These are phyloP conservation scores for Trichoderma sp. DNA, from an alignment of 2,329 filamentous ascomycete species.

Conservation along the genomic window DNA sequence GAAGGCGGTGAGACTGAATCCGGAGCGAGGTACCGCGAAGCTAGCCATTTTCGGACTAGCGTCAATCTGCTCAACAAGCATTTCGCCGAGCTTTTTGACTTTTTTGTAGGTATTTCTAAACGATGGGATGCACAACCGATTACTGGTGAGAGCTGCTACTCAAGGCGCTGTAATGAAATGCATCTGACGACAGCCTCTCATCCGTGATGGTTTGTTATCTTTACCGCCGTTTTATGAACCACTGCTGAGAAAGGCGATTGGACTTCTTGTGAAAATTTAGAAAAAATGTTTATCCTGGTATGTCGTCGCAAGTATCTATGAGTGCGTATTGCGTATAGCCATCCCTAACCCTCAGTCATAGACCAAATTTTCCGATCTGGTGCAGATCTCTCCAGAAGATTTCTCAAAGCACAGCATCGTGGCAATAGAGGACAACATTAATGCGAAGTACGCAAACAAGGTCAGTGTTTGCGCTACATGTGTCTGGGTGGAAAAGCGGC, in stretches of 20 bases:
- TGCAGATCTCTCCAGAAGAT: constrained; percentile 87
- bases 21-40: too few species aligned
- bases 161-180: not conserved
- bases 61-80: not conserved
- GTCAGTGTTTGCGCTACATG: constrained; percentile 42
- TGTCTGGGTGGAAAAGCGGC: too few species aligned
- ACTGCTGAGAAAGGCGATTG: not conserved
- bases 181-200: not conserved
- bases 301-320: not conserved
- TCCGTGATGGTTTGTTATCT: constrained; percentile 8
- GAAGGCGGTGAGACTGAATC: constrained; percentile 17
- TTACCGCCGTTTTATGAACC: not conserved
- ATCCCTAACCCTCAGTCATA: constrained; percentile 40
- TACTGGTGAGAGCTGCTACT: not conserved
- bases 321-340: not conserved
- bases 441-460: constrained; percentile 94
- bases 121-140: not conserved
- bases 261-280: not conserved
- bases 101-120: not conserved
- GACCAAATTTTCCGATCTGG: constrained; percentile 93
- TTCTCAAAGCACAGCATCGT: constrained; percentile 80
- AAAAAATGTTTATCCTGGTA: constrained; percentile 26
- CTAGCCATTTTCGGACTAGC: constrained; percentile 6
- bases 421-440: constrained; percentile 95
- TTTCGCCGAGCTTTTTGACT: constrained; percentile 7